A percentile compares a stretch with the other conserved stretches of the same genome.
phyloP scores from a whole-genome alignment of 306 rosid genomes.

The Prunus davidiana region DNA sequence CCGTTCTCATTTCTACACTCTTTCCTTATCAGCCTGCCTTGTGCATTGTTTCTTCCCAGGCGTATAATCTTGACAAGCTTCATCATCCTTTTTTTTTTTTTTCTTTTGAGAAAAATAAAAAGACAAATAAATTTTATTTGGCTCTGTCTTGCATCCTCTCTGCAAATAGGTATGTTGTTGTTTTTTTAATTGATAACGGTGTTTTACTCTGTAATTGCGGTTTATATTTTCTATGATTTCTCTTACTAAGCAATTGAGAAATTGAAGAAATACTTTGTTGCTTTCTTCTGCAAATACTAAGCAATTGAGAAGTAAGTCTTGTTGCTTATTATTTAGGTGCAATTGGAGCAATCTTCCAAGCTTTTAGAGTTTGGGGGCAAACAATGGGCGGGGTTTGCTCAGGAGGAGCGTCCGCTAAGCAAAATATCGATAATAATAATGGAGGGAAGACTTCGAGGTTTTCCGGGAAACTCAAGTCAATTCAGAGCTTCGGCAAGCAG shows the following conservation, averaged over 20 bases:
- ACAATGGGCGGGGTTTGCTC: slow-evolving; percentile 85
- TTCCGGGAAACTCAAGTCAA: slow-evolving; percentile 46
- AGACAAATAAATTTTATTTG: not conserved
- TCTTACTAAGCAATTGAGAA: not conserved
- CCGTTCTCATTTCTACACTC: not conserved
- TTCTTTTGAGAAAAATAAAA: too few species aligned
- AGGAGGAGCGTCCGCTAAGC: slow-evolving; percentile 40
- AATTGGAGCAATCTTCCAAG: not conserved
- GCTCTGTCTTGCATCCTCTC: not conserved
- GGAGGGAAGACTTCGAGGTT: slow-evolving; percentile 35
- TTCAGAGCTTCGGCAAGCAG: slow-evolving; percentile 20
- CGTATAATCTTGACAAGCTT: not conserved
- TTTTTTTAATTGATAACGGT: not conserved
- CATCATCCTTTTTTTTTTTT: not conserved
- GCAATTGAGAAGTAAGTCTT: not conserved
- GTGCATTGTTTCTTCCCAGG: not conserved
- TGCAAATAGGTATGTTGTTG: not conserved
- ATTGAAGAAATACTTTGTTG: not conserved
- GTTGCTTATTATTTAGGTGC: not conserved
- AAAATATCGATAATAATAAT: slow-evolving; percentile 27
- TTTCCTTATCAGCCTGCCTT: not conserved
- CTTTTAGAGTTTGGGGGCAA: not conserved
- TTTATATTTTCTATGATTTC: not conserved
- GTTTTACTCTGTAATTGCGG: not conserved
- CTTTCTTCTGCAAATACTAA: not conserved